phyloP scores from a whole-genome alignment of 1,284 basidiomycete genomes.

The Ustilago lituana region DNA sequence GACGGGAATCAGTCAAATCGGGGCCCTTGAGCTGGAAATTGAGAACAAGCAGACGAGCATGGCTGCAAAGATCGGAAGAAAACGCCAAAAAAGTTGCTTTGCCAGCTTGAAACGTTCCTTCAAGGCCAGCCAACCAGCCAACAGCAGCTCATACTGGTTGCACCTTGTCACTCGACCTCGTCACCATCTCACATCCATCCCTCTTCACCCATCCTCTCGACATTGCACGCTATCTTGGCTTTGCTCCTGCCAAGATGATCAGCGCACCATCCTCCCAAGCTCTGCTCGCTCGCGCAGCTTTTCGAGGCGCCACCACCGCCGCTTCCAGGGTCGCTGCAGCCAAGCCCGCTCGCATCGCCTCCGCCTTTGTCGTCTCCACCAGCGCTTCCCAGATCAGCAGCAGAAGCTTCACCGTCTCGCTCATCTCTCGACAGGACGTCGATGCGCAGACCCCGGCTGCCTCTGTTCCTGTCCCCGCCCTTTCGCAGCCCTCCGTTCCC shows the following conservation, averaged over 20 bases:
- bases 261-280: conserved; percentile 21
- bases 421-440: conserved; percentile 9
- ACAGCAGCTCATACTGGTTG: too few relatives aligned
- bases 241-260: conserved; percentile 17
- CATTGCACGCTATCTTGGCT: not conserved
- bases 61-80: conserved; percentile 9
- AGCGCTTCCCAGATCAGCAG: conserved; percentile 9
- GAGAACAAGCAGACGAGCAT: not conserved
- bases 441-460: too few relatives aligned
- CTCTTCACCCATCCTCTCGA: not conserved
- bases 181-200: conserved; percentile 3
- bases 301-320: conserved; percentile 10
- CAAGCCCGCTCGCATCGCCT: conserved; percentile 5
- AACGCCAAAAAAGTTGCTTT: conserved; percentile 15
- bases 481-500: not conserved
- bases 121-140: too few relatives aligned
- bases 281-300: conserved; percentile 23
- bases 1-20: not conserved
- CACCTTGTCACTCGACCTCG: not conserved
- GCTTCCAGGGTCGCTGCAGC: not conserved
- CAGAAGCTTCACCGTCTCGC: conserved; percentile 12
- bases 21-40: not conserved
- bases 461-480: not conserved
- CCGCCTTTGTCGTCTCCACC: conserved; percentile 8
- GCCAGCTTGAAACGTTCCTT: too few relatives aligned